Conservation (phyloP, 345 rosid genomes). For the Eucalyptus grandis region DNA sequence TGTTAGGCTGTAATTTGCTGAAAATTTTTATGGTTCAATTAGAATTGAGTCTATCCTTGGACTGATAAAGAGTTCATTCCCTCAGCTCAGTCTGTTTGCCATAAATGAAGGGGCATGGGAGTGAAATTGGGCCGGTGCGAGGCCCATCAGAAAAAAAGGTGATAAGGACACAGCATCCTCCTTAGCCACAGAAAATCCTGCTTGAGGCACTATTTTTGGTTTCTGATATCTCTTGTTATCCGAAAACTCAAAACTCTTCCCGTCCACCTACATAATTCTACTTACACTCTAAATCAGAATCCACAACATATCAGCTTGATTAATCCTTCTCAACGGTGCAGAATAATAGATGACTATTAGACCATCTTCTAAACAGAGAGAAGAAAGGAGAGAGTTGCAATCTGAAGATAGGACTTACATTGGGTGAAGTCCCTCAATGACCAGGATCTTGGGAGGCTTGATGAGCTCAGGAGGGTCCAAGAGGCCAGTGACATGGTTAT, state of each 20-base stretch:
- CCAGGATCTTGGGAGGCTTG: slow-evolving; percentile 92
- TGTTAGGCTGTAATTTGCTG: neutral
- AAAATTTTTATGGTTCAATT: neutral
- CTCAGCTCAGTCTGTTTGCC: neutral
- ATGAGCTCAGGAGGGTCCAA: slow-evolving; percentile 88
- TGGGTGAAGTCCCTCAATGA: slow-evolving; percentile 97
- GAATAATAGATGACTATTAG: neutral
- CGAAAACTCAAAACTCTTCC: neutral
- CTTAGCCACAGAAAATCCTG: neutral
- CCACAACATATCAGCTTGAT: neutral
- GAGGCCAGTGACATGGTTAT: slow-evolving; percentile 88
- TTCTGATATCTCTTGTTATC: neutral
- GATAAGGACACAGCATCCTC: neutral
- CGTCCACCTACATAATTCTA: neutral
- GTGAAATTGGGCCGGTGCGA: neutral
- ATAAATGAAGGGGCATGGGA: neutral
- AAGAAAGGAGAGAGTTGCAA: neutral
- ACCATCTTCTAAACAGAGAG: neutral
- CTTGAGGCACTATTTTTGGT: neutral
- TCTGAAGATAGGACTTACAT: slow-evolving; percentile 45
- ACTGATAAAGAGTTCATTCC: neutral
- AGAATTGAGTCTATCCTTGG: neutral
- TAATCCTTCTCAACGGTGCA: neutral
- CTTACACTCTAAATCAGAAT: neutral
- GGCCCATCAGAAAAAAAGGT: neutral